Conservation (phyloP, 768 basidiomycete species). For the Chalciporus pseudorubinellus region DNA sequence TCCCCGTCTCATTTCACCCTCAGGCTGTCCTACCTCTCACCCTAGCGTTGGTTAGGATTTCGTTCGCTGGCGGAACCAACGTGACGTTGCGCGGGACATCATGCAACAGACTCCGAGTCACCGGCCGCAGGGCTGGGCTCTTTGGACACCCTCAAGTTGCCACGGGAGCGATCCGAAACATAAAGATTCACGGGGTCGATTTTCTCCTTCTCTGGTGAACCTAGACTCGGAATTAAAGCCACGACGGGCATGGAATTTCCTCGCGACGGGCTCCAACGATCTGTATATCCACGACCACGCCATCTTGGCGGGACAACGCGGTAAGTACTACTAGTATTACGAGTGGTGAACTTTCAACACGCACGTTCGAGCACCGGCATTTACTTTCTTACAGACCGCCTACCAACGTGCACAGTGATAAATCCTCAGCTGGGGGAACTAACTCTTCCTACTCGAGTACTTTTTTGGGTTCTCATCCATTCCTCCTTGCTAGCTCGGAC, state of each 20-base stretch:
- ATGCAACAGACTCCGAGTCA: constrained; percentile 50
- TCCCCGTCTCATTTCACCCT: background rate
- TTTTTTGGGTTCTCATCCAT: constrained; percentile 46
- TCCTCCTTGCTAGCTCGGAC: constrained; percentile 39
- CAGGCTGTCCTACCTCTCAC: too few species aligned
- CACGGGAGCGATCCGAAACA: constrained; percentile 52
- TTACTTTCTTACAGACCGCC: too few species aligned
- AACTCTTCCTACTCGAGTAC: background rate
- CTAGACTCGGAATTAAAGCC: background rate
- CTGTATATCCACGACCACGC: constrained; percentile 54
- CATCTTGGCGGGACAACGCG: constrained; percentile 45
- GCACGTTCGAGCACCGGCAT: background rate
- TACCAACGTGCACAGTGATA: too few species aligned
- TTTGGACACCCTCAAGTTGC: constrained; percentile 55
- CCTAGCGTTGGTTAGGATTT: constrained; percentile 43
- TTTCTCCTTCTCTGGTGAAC: background rate
- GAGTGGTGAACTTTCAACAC: constrained; percentile 4
- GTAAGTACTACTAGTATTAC: constrained; percentile 1
- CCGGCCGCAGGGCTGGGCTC: constrained; percentile 52
- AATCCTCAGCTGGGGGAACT: too few species aligned
- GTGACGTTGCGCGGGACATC: constrained; percentile 55
- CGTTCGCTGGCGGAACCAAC: constrained; percentile 53
- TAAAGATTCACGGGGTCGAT: constrained; percentile 54
- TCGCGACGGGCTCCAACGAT: constrained; percentile 47
- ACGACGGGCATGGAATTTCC: constrained; percentile 50